These are phyloP conservation scores for Westerdykella aurantiaca DNA, from an alignment of 2,329 filamentous ascomycete genomes.

Conservation along the genomic window DNA sequence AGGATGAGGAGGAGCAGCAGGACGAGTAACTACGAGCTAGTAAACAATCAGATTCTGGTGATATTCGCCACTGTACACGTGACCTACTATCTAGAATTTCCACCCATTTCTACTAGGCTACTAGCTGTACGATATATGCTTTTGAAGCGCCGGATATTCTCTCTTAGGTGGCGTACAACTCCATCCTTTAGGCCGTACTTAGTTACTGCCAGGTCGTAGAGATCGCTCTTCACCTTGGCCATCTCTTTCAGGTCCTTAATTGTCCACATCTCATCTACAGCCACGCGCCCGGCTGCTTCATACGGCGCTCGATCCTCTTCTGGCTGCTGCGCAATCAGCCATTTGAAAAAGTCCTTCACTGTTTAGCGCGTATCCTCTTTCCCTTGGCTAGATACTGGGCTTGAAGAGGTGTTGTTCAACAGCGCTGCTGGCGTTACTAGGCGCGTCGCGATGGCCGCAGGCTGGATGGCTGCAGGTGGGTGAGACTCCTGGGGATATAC, in stretches of 20 bases:
- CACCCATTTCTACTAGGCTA: no score
- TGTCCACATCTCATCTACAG: background rate
- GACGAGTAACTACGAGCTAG: no score
- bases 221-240: background rate
- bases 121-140: no score
- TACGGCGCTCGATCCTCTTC: background rate
- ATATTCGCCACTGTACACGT: no score
- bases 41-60: no score
- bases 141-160: background rate
- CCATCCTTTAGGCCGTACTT: background rate
- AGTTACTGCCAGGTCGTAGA: background rate
- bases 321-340: background rate
- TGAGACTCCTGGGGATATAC: background rate
- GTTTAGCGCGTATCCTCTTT: background rate
- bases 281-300: background rate
- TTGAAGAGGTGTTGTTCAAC: background rate
- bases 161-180: background rate
- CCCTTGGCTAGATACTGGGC: background rate
- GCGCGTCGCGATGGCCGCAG: no score
- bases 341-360: background rate
- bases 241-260: background rate
- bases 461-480: no score
- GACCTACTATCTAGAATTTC: no score
- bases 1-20: no score
- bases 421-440: no score